Conservation (phyloP, 176 grass and related monocot genomes). For the Pontederia crassipes region DNA sequence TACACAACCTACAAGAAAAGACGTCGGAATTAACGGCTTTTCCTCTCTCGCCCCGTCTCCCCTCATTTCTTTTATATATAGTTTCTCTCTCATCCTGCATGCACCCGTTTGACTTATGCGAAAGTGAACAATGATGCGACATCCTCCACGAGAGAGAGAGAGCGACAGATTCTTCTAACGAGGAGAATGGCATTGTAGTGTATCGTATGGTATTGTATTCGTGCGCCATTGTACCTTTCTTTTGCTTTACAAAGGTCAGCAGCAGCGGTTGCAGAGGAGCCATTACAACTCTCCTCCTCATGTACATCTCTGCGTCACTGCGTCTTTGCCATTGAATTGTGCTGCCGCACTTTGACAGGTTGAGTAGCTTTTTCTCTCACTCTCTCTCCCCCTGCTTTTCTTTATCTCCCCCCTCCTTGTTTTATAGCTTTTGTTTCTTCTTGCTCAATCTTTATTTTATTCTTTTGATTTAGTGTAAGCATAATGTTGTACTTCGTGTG, state of each 20-base stretch:
- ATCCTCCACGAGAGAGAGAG: conserved; percentile 13
- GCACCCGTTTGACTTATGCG: conserved; percentile 17
- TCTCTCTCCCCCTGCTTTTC: too few species aligned
- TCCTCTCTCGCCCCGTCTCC: neutral
- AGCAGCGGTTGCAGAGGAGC: neutral
- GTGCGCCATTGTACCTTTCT: neutral
- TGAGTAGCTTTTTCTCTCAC: neutral
- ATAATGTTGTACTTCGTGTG: too few species aligned
- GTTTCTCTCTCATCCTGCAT: neutral
- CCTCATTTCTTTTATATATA: neutral
- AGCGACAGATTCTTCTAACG: conserved; percentile 8
- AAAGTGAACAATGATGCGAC: conserved; percentile 13
- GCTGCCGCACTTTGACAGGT: neutral
- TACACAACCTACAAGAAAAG: neutral
- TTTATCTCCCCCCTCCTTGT: too few species aligned
- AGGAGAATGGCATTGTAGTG: conserved; percentile 9
- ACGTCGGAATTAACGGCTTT: conserved; percentile 24
- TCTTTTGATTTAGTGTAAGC: too few species aligned
- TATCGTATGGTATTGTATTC: neutral
- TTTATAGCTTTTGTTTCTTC: neutral
- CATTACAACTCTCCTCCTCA: neutral
- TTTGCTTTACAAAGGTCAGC: conserved; percentile 24
- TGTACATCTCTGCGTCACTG: neutral
- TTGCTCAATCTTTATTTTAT: neutral
- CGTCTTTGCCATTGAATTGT: neutral